These are phyloP conservation scores for Neurospora intermedia DNA, from an alignment of 495 filamentous ascomycete genomes.

Conservation along the genomic window DNA sequence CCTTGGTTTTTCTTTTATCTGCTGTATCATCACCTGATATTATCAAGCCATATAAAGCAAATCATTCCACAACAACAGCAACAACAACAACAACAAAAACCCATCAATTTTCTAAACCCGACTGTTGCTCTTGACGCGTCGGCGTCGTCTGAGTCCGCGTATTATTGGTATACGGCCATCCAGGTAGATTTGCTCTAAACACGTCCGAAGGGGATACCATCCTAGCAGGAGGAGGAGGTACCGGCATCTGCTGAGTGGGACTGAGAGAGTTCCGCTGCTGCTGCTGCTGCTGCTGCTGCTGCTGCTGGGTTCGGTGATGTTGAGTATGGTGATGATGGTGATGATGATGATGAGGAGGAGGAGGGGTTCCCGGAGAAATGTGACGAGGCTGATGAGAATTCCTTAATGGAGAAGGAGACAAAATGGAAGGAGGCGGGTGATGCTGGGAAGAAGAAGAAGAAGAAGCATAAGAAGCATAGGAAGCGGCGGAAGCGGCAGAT, in stretches of 20 bases:
- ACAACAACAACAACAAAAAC: background rate
- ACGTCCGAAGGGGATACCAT: background rate
- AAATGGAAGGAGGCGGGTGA: background rate
- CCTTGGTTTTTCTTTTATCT: no score
- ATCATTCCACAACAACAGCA: background rate
- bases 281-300: background rate
- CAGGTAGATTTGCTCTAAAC: background rate
- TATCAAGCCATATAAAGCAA: background rate
- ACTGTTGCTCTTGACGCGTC: background rate
- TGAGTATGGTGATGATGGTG: background rate
- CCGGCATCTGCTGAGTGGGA: background rate
- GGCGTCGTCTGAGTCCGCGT: background rate
- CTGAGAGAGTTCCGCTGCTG: background rate
- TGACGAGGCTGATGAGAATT: background rate
- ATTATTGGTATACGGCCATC: background rate
- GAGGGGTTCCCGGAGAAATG: background rate
- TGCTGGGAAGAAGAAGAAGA: background rate
- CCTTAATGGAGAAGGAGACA: background rate
- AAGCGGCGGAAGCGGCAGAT: background rate
- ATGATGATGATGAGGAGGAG: background rate
- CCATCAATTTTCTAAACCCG: background rate
- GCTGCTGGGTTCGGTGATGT: background rate
- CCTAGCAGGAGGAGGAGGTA: background rate
- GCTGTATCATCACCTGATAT: no score
- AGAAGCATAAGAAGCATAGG: background rate